Evolutionary conservation across 352 stramenopile genomes (phyloP).

Genomic region (Albugo laibachii): DNA sequence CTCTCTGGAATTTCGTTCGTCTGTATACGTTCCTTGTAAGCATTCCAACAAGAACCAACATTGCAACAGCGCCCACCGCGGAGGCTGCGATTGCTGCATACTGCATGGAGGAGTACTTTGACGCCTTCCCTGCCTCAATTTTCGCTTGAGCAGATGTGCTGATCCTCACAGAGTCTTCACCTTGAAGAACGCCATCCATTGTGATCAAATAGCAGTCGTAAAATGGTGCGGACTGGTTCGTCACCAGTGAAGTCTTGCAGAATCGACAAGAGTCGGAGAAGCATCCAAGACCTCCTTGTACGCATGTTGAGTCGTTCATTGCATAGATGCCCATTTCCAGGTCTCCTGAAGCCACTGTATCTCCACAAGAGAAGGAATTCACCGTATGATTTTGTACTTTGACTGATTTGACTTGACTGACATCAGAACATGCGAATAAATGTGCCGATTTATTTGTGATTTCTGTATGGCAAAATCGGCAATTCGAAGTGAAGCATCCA

Average conservation of each 20-base stretch:
- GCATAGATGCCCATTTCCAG: slow-evolving; percentile 4
- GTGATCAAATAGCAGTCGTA: slow-evolving; percentile 7
- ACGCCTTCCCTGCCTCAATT: neutral
- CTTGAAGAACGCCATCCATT: neutral
- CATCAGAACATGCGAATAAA: slow-evolving; percentile 11
- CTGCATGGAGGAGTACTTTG: neutral
- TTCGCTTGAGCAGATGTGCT: neutral
- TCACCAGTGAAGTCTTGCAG: slow-evolving; percentile 14
- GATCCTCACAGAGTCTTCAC: neutral
- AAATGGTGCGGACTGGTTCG: slow-evolving; percentile 14
- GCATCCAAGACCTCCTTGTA: slow-evolving; percentile 16
- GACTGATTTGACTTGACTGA: neutral
- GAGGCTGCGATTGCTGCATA: neutral
- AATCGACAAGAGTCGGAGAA: slow-evolving; percentile 16
- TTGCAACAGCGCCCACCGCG: neutral
- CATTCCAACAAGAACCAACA: neutral
- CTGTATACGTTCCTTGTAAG: no score
- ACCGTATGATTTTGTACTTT: neutral
- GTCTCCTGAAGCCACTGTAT: slow-evolving; percentile 4
- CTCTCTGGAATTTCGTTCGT: no score
- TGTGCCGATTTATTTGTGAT: slow-evolving; percentile 14
- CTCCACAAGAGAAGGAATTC: neutral
- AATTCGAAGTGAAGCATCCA: slow-evolving; percentile 16
- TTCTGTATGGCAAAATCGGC: slow-evolving; percentile 18
- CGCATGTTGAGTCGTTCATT: slow-evolving; percentile 10